Conservation (phyloP, 1,284 basidiomycete genomes). For the Pholiota adiposa region DNA sequence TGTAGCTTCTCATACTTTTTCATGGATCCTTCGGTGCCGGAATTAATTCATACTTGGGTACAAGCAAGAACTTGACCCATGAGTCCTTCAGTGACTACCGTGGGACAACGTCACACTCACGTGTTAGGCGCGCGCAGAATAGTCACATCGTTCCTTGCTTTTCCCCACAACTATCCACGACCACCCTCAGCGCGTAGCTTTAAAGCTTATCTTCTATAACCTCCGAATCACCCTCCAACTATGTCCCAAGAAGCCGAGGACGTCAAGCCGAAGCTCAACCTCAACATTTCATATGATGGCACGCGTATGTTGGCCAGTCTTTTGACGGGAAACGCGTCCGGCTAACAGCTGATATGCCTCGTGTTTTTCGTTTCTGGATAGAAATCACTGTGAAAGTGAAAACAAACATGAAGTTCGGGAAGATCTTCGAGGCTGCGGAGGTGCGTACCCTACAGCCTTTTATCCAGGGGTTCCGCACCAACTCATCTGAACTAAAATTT, state of each 20-base stretch:
- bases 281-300: conserved; percentile 56
- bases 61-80: too few species aligned
- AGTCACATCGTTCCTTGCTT: not conserved
- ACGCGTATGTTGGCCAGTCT: conserved; percentile 35
- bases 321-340: not conserved
- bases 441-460: conserved; percentile 36
- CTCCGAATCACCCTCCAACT: not conserved
- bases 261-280: conserved; percentile 69
- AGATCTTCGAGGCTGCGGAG: conserved; percentile 69
- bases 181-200: not conserved
- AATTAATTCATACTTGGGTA: too few species aligned
- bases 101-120: not conserved
- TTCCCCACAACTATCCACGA: not conserved
- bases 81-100: not conserved
- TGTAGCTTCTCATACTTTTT: too few species aligned
- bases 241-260: conserved; percentile 66
- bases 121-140: not conserved
- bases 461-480: not conserved
- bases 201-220: not conserved
- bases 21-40: too few species aligned
- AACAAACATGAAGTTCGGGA: conserved; percentile 60
- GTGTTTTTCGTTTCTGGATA: conserved; percentile 26
- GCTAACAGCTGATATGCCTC: not conserved
- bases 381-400: conserved; percentile 72
- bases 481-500: conserved; percentile 3